Conservation (phyloP, 257 asterid genomes). For the Leptodermis oblonga region DNA sequence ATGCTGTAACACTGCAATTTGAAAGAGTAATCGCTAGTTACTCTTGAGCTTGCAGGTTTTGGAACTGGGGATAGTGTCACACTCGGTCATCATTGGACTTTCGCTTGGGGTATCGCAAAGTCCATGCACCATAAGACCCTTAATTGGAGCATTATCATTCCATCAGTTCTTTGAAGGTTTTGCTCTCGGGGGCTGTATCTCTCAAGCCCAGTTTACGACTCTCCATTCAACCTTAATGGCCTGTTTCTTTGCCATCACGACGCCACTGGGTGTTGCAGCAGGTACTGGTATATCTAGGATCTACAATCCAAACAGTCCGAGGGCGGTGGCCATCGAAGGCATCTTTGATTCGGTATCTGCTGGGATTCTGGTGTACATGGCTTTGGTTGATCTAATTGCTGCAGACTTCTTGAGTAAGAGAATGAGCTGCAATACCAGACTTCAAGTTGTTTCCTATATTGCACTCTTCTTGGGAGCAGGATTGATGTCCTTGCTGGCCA, state of each 20-base stretch:
- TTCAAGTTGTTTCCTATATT: conserved; percentile 64
- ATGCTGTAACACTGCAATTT: not conserved
- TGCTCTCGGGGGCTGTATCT: conserved; percentile 94
- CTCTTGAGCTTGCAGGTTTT: conserved; percentile 47
- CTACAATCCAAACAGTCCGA: conserved; percentile 67
- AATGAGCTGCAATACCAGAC: conserved; percentile 87
- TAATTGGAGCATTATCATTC: conserved; percentile 77
- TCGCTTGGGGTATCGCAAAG: conserved; percentile 87
- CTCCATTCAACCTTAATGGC: conserved; percentile 73
- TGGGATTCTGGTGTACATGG: conserved; percentile 91
- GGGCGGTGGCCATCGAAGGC: conserved; percentile 74
- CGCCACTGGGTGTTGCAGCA: conserved; percentile 70
- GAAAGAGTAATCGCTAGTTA: not conserved
- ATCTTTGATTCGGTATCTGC: conserved; percentile 75
- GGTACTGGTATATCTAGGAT: conserved; percentile 64
- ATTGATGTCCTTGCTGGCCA: conserved; percentile 76
- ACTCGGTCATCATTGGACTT: conserved; percentile 84
- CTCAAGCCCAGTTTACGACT: conserved; percentile 62
- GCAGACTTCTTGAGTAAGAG: conserved; percentile 94
- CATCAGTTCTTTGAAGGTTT: conserved; percentile 95
- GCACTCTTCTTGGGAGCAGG: conserved; percentile 81
- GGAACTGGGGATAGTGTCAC: conserved; percentile 92
- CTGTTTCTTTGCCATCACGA: conserved; percentile 75
- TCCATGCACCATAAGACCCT: conserved; percentile 86
- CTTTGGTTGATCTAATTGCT: conserved; percentile 84